These are phyloP conservation scores for Pseudonectria foliicola DNA, from an alignment of 2,329 filamentous ascomycete genomes.

Conservation along the genomic window DNA sequence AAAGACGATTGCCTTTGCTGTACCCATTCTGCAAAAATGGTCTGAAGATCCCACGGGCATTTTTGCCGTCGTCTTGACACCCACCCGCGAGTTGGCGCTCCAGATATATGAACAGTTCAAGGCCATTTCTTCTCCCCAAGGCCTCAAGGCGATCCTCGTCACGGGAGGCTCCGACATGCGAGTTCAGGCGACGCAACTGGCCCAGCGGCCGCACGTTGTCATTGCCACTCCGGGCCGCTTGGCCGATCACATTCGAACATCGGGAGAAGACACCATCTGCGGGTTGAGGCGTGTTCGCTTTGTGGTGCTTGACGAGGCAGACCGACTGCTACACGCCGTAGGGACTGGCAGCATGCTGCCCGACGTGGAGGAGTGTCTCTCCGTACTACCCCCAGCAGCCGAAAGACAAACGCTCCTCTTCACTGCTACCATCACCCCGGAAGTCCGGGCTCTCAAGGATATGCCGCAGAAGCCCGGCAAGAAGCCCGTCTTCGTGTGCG, in stretches of 20 bases:
- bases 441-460: slow-evolving; percentile 80
- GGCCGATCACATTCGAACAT: slow-evolving; percentile 87
- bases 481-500: slow-evolving; percentile 78
- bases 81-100: slow-evolving; percentile 82
- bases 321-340: slow-evolving; percentile 70
- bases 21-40: slow-evolving; percentile 91
- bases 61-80: slow-evolving; percentile 82
- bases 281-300: slow-evolving; percentile 73
- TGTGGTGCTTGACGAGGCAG: slow-evolving; percentile 93
- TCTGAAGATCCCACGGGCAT: slow-evolving; percentile 86
- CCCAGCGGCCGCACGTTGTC: slow-evolving; percentile 78
- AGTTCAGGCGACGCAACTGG: slow-evolving; percentile 76
- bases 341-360: slow-evolving; percentile 84
- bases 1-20: slow-evolving; percentile 94
- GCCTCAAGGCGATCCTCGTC: slow-evolving; percentile 79
- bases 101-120: slow-evolving; percentile 97
- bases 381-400: slow-evolving; percentile 66
- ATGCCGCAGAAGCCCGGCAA: slow-evolving; percentile 63
- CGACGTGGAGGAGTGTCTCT: slow-evolving; percentile 83
- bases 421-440: slow-evolving; percentile 89
- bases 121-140: slow-evolving; percentile 81
- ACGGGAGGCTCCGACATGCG: slow-evolving; percentile 93
- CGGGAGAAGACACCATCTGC: slow-evolving; percentile 82
- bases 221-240: slow-evolving; percentile 91
- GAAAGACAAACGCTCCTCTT: slow-evolving; percentile 91